Conservation (phyloP, 139 green algal genomes). For the Haematococcus sp. region DNA sequence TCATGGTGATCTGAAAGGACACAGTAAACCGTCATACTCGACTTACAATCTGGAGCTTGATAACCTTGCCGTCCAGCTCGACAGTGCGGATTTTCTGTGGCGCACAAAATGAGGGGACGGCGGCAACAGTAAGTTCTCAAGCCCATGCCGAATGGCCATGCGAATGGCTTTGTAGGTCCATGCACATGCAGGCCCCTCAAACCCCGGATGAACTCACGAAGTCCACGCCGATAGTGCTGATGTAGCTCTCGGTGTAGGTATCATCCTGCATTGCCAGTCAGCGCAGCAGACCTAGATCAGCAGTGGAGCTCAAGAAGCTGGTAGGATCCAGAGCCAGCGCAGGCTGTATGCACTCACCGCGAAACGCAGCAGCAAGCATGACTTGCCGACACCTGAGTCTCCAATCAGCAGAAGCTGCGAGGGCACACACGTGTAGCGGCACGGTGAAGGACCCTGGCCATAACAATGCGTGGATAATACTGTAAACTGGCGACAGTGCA, state of each 20-base stretch:
- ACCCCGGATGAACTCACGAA: constrained; percentile 80
- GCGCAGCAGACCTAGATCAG: not conserved
- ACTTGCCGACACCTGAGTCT: constrained; percentile 96
- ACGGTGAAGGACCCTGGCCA: not conserved
- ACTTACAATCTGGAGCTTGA: constrained; percentile 98
- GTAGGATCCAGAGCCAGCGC: too few species aligned
- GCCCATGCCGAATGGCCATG: not conserved
- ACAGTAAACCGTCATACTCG: not conserved
- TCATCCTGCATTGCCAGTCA: constrained; percentile 79
- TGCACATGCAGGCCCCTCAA: not conserved
- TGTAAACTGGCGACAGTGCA: not conserved
- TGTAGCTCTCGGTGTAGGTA: constrained; percentile 99
- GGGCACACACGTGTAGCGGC: not conserved
- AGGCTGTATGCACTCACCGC: constrained; percentile 56
- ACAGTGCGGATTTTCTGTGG: constrained; percentile 98
- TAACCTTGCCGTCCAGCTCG: constrained; percentile 98
- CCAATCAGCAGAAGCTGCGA: constrained; percentile 93
- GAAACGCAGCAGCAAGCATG: constrained; percentile 94
- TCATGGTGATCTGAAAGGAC: too few species aligned
- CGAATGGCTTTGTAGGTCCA: too few species aligned
- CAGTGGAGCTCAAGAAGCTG: not conserved
- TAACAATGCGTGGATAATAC: not conserved
- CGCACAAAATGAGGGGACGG: not conserved
- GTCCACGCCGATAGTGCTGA: constrained; percentile 99
- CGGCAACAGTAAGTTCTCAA: not conserved